phyloP scores from a whole-genome alignment of 306 rosid genomes.

The Cucumis melo region DNA sequence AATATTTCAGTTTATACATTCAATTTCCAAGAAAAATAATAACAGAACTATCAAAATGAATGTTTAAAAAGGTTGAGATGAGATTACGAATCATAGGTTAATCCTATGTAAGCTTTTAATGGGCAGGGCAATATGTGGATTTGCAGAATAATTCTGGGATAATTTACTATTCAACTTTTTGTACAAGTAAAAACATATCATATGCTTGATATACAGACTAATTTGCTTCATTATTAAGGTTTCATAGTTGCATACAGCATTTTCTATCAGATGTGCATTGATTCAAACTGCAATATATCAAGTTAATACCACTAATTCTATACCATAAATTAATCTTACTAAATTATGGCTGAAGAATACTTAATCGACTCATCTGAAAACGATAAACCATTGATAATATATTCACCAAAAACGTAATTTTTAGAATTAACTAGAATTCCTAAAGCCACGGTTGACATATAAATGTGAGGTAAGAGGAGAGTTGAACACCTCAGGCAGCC shows the following conservation, averaged over 20 bases:
- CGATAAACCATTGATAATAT: background rate
- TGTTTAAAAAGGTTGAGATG: background rate
- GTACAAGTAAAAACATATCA: background rate
- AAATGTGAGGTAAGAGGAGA: background rate
- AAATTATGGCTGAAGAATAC: background rate
- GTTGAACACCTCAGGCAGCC: constrained; percentile 56
- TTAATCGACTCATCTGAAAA: background rate
- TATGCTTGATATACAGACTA: background rate
- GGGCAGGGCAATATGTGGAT: background rate
- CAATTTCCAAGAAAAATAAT: background rate
- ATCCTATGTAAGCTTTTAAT: background rate
- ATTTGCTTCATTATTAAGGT: background rate
- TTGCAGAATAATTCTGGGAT: background rate
- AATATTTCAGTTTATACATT: background rate
- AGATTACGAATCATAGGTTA: background rate
- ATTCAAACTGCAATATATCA: background rate
- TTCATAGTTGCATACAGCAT: background rate
- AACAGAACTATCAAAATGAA: background rate
- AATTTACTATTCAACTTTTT: background rate
- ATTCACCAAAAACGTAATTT: background rate
- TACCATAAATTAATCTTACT: background rate
- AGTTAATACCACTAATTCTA: background rate
- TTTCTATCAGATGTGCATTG: background rate
- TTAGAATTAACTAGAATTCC: background rate
- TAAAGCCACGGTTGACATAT: background rate